A percentile compares a stretch with the other conserved stretches of the same genome.
phyloP scores from a whole-genome alignment of 202 grass and related monocot genomes.

The Setaria viridis region DNA sequence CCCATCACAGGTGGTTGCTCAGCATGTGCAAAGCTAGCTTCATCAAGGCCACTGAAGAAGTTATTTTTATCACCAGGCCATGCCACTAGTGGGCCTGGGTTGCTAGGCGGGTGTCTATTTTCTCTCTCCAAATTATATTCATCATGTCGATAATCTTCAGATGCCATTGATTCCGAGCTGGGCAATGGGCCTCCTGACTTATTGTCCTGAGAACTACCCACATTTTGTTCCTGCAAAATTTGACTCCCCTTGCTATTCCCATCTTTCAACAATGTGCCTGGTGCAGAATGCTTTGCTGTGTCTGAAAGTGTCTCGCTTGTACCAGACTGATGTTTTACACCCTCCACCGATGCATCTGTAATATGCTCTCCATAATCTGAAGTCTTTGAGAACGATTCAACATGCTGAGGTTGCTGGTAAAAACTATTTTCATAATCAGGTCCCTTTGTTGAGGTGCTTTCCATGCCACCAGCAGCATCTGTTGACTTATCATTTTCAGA shows the following conservation, averaged over 20 bases:
- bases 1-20: conserved; percentile 58
- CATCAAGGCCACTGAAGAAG: conserved; percentile 16
- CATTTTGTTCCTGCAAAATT: conserved; percentile 36
- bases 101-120: conserved; percentile 20
- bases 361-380: conserved; percentile 33
- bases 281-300: conserved; percentile 2
- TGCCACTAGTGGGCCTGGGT: background rate
- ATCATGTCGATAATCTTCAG: conserved; percentile 47
- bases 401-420: conserved; percentile 38
- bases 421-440: conserved; percentile 33
- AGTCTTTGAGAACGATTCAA: conserved; percentile 25
- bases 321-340: conserved; percentile 31
- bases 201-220: background rate
- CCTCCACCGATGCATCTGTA: conserved; percentile 39
- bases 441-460: conserved; percentile 22
- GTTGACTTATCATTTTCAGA: conserved; percentile 29
- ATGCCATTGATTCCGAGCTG: conserved; percentile 39
- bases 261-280: conserved; percentile 29
- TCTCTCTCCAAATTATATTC: conserved; percentile 49
- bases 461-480: conserved; percentile 19
- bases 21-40: conserved; percentile 34
- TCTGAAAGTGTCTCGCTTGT: conserved; percentile 20
- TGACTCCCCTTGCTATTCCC: conserved; percentile 25
- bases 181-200: conserved; percentile 7
- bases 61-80: conserved; percentile 36